Evolutionary conservation across 2,329 filamentous ascomycete species (phyloP).

Genomic region (Pseudogymnoascus sp.): DNA sequence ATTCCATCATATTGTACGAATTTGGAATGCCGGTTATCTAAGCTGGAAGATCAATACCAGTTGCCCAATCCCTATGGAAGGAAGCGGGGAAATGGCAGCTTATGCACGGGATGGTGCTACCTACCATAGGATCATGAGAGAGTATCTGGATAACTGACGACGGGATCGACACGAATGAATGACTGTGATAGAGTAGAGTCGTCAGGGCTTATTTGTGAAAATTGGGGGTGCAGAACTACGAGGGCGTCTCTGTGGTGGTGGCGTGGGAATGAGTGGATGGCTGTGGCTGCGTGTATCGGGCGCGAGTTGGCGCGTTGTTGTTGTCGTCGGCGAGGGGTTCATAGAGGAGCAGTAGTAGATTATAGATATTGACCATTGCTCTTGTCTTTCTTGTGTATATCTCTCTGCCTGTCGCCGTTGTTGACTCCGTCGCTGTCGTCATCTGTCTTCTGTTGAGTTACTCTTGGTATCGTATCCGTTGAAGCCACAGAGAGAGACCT

Average conservation of each 20-base stretch:
- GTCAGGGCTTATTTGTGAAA: not conserved
- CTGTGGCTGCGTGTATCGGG: conserved; percentile 3
- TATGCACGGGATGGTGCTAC: not conserved
- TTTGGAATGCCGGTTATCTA: not conserved
- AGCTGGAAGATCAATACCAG: not conserved
- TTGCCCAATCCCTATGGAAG: not conserved
- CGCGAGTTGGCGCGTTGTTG: not conserved
- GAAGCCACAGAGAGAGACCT: not conserved
- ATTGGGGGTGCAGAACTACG: conserved; percentile 1
- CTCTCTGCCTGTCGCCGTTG: not conserved
- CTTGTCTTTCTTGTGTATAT: not conserved
- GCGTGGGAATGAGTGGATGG: conserved; percentile 3
- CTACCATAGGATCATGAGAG: not conserved
- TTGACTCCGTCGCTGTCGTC: not conserved
- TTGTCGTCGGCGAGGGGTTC: not conserved
- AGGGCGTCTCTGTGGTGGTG: conserved; percentile 2
- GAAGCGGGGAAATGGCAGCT: not conserved
- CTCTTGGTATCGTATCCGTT: not conserved
- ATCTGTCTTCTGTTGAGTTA: not conserved
- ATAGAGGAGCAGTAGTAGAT: not conserved
- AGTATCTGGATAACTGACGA: not conserved
- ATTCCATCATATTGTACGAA: not conserved
- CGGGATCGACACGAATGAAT: conserved; percentile 2
- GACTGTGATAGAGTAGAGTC: not conserved
- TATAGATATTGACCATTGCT: not conserved